A percentile compares a stretch with the other conserved stretches of the same genome.
These are phyloP conservation scores for Rhodotorula kratochvilovae DNA, from an alignment of 768 basidiomycete genomes.

Conservation along the genomic window DNA sequence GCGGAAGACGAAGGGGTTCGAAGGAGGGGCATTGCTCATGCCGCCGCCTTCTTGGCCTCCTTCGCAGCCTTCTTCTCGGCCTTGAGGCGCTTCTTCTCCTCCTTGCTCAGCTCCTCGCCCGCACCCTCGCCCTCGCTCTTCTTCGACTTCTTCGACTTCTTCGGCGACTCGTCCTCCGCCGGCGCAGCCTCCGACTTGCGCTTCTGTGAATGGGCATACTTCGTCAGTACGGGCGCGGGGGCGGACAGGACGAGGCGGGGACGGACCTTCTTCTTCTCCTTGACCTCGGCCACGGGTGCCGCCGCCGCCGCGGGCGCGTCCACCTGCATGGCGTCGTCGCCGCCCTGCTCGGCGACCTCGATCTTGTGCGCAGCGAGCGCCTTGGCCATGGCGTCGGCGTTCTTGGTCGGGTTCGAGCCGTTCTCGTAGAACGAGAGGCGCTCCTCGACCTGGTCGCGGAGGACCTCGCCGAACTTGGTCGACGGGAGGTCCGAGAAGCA, in stretches of 20 bases:
- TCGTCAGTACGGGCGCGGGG: background rate
- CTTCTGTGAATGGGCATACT: background rate
- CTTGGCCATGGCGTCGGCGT: conserved; percentile 33
- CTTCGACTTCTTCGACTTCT: conserved; percentile 31
- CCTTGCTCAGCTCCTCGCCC: conserved; percentile 15
- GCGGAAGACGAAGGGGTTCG: too few species aligned
- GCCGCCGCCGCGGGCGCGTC: conserved; percentile 18
- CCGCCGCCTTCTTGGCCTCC: conserved; percentile 16
- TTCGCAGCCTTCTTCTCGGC: conserved; percentile 27
- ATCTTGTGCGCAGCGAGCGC: conserved; percentile 27
- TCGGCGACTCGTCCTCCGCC: background rate
- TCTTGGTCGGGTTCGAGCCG: conserved; percentile 75
- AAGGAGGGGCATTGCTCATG: too few species aligned
- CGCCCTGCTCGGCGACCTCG: conserved; percentile 26
- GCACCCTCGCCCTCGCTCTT: background rate
- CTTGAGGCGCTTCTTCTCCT: conserved; percentile 27
- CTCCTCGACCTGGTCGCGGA: conserved; percentile 90
- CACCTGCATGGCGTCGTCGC: conserved; percentile 16
- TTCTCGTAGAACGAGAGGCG: conserved; percentile 90
- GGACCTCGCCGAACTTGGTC: conserved; percentile 88
- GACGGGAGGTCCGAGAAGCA: conserved; percentile 76
- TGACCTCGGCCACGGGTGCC: conserved; percentile 34
- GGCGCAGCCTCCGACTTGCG: conserved; percentile 11
- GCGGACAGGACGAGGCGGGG: too few species aligned
- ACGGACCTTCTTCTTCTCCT: conserved; percentile 24